These are phyloP conservation scores for Lepidium aucheri DNA, from an alignment of 345 rosid genomes.

Conservation along the genomic window DNA sequence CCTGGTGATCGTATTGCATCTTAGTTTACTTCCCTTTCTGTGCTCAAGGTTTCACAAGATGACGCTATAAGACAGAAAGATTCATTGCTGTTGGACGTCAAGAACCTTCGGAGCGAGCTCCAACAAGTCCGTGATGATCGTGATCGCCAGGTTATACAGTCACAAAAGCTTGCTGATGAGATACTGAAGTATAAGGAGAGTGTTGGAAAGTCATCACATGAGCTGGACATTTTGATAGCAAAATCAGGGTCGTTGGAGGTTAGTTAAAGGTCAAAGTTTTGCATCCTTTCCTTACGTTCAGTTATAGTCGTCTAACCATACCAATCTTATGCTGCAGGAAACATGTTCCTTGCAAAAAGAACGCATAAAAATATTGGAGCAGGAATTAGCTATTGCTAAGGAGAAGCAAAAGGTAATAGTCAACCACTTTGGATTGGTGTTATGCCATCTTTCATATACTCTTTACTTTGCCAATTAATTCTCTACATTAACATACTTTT, in stretches of 20 bases:
- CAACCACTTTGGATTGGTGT: background rate
- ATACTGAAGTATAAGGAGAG: slow-evolving; percentile 52
- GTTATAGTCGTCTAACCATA: background rate
- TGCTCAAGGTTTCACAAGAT: slow-evolving; percentile 56
- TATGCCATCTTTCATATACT: background rate
- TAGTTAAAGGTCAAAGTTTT: slow-evolving; percentile 3
- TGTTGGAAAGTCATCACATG: slow-evolving; percentile 62
- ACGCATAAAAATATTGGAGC: slow-evolving; percentile 53
- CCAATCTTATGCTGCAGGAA: slow-evolving; percentile 38
- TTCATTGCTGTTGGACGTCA: slow-evolving; percentile 49
- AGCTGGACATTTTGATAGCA: slow-evolving; percentile 49
- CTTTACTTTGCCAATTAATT: no score
- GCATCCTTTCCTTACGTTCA: background rate
- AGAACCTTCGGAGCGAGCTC: slow-evolving; percentile 66
- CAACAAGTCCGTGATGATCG: slow-evolving; percentile 86
- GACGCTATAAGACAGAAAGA: slow-evolving; percentile 69
- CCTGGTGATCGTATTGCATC: background rate
- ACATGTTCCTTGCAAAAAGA: slow-evolving; percentile 74
- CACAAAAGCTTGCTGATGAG: slow-evolving; percentile 53
- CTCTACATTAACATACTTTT: background rate
- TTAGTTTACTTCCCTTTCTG: background rate
- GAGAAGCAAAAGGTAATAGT: slow-evolving; percentile 69
- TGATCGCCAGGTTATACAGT: slow-evolving; percentile 54
- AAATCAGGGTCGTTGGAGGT: slow-evolving; percentile 78
- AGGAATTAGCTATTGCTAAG: slow-evolving; percentile 55